Base-by-base conservation (phyloP, 352 stramenopile genomes). In the Pythium monospermum region DNA sequence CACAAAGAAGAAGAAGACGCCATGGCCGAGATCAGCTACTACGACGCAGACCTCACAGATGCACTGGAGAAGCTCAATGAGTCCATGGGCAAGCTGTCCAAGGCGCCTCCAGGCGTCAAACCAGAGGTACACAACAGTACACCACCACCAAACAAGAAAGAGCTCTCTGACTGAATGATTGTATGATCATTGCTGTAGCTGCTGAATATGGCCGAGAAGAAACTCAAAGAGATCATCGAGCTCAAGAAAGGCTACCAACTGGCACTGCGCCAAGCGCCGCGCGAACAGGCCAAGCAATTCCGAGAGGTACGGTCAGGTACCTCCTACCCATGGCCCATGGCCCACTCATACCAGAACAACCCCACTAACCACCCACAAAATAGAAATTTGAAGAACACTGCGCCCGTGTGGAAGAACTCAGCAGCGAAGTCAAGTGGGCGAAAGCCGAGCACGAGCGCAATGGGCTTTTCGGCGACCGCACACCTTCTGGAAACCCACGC, bases 21-120 rank as follows among this genome's bases (percentile, higher is more conserved):
- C 33, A 94, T 94, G 83, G 75, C 78, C 12, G 83, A 94, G 68
- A 87, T 91, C 67, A 87, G 76, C 49, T 92, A 94, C 69, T 92
- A 94, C 53, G 81, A 92, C 48, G 79, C 79, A 11, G 83, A 94
- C 55, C 66, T 94, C 26, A 87, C 71, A 36, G 83, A 92, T 42
- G 83, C 83, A 28, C 75, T 94, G 38, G 69, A 78, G 13, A 89
- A 91, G 53, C 74, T 94, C 41, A 89, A 91, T 55, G 77, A 91
- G n/a, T 57, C 86, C 41, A 91, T 92, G 83, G 66, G 73, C 54
- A 91, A 91, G 61, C 66, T 91, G 27, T 48, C 79, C 53, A 92
- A 91, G 64, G 81, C 83, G 28, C 79, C 79, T 27, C 68, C 81
- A 0, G 79, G 66, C 33, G 53, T 89, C 59, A 81, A 77, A 39